Evolutionary conservation across 805 yeast genomes (phyloP), one percentile per base, ranked within the genome.

Genomic region (Wickerhamiella lipophila): DNA sequence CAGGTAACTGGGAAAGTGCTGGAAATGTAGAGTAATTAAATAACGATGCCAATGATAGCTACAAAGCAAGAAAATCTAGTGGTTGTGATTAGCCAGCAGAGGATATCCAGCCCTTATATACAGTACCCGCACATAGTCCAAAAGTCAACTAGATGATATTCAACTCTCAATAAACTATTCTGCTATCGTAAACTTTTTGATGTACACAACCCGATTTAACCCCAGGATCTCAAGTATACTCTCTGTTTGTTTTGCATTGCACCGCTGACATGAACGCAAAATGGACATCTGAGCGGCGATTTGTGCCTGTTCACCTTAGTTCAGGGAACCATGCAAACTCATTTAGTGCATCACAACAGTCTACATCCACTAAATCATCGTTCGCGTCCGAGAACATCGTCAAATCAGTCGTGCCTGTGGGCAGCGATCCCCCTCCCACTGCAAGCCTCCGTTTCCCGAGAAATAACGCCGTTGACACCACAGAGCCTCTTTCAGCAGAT

Each of bases 1-100:
- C 79, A 60, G 96, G 96, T 47, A 78, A 79, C 59, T 89, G 98
- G 98, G 96, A 89, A 68, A 73, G 85, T 50, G 96, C 96, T n/a
- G 97, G 97, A 47, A 94, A 81, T 61, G 92, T 92, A 56, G 88
- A 83, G 43, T 40, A 40, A 86, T 66, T 84, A 70, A 60, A 38
- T 32, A 19, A 32, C 15, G 38, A 16, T 32, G 4, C 15, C 19
- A n/a, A 32, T 15, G 38, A 23, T n/a, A n/a, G n/a, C n/a, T n/a
- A n/a, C n/a, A n/a, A n/a, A n/a, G n/a, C n/a, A n/a, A n/a, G n/a
- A n/a, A n/a, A n/a, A n/a, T n/a, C n/a, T n/a, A n/a, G n/a, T n/a
- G n/a, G n/a, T n/a, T n/a, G n/a, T n/a, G n/a, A n/a, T n/a, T n/a
- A n/a, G n/a, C n/a, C n/a, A n/a, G n/a, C n/a, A n/a, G n/a, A n/a